Conservation (phyloP, 352 stramenopile genomes). For the Globisporangium carolinianum region DNA sequence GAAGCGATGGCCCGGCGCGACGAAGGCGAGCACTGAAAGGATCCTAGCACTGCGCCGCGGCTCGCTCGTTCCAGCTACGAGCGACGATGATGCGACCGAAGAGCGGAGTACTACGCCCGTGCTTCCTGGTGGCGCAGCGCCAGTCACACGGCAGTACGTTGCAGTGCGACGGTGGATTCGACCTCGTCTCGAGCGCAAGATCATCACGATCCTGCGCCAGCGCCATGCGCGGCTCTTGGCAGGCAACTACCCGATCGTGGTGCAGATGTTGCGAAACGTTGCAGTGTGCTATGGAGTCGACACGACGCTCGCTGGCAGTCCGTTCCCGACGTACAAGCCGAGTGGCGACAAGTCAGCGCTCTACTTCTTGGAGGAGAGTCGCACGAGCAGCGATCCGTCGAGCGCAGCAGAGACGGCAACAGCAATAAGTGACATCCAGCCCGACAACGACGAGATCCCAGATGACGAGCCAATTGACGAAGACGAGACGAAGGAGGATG, state of each 20-base stretch:
- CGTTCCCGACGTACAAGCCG: constrained; percentile 25
- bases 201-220: constrained; percentile 33
- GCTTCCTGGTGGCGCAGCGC: constrained; percentile 6
- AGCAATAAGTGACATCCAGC: not conserved
- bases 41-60: constrained; percentile 18
- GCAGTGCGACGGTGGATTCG: constrained; percentile 42
- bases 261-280: constrained; percentile 9
- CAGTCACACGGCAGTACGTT: constrained; percentile 34
- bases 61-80: not conserved
- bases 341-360: constrained; percentile 21
- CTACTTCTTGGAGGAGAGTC: constrained; percentile 36
- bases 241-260: constrained; percentile 28
- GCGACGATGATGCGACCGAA: not conserved
- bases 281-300: constrained; percentile 14
- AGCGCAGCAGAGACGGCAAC: not conserved
- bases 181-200: constrained; percentile 32
- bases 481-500: constrained; percentile 1
- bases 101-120: not conserved
- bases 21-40: constrained; percentile 12
- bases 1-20: constrained; percentile 12
- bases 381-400: not conserved
- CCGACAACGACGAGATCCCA: constrained; percentile 1
- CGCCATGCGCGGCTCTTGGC: constrained; percentile 35
- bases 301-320: constrained; percentile 23
- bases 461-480: not conserved